Base-by-base conservation (phyloP, 2,329 filamentous ascomycete species). In the Sarocladium strictum region DNA sequence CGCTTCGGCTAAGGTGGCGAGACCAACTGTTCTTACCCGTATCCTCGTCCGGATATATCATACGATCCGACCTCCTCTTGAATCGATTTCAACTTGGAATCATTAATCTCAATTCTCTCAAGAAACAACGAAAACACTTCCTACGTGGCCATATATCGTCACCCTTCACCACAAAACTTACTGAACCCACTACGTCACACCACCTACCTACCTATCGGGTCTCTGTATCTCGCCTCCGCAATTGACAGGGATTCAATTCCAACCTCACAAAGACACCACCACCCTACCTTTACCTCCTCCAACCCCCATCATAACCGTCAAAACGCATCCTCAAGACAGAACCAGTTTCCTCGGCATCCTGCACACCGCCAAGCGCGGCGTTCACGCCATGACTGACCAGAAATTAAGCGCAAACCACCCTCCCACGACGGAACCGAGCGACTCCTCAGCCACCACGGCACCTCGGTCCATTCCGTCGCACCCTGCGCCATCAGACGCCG, bases 401-500 rank as follows among this genome's bases (percentile, higher is more conserved):
- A 40, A 38, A 49, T 45, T 55, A 26, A 43, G 17, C 15, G 37
- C 49, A 27, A 12, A 35, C 12, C 19, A 54, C 47, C 53, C 53
- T 24, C 53, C 56, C 29, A 21, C 38, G 27, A 55, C 49, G 29
- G 49, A 55, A 10, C 54, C 51, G 6, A 14, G 29, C 12, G 26
- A 26, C 27, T 51, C 27, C 4, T 53, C 54, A 14, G 41, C 53
- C 33, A 53, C 41, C 27, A 57, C 54, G 11, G 51, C 54, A 9
- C 26, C 35, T 15, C 26, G 19, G 5, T 32, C 43, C 43, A 54
- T 58, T 47, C 56, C 56, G 43, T 58, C 56, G 17, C 56, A 56
- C 54, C 56, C 56, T 12, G 56, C 56, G 14, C 54, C 54, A 33
- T 47, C 27, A 35, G 53, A 56, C 47, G 50, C 54, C 14, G 54